Evolutionary conservation across 2,329 filamentous ascomycete genomes (phyloP).

Genomic region (Aspergillus sergii): DNA sequence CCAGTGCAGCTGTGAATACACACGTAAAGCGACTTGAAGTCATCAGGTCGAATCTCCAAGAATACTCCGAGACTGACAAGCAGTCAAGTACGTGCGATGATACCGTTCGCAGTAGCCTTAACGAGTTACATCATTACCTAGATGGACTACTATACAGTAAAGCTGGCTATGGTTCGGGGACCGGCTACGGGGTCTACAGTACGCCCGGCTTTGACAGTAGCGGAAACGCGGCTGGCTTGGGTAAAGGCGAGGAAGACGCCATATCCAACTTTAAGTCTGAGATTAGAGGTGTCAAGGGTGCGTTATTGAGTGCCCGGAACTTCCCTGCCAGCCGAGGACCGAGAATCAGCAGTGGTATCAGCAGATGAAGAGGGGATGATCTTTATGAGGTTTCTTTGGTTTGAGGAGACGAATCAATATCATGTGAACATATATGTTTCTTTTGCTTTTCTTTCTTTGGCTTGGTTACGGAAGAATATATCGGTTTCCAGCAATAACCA

Average conservation of each 20-base stretch:
- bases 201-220: constrained; percentile 30
- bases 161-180: constrained; percentile 30
- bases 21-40: constrained; percentile 53
- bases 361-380: not conserved
- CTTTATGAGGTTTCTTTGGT: not conserved
- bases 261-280: constrained; percentile 61
- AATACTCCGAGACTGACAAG: constrained; percentile 47
- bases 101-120: constrained; percentile 37
- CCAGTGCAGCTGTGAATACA: constrained; percentile 29
- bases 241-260: constrained; percentile 56
- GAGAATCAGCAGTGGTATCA: constrained; percentile 24
- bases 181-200: constrained; percentile 39
- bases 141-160: constrained; percentile 49
- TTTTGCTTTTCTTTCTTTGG: not conserved
- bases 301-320: constrained; percentile 63
- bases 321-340: constrained; percentile 51
- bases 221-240: constrained; percentile 28
- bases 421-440: not conserved
- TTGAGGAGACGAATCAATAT: not conserved
- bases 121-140: constrained; percentile 56
- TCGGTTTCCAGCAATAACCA: constrained; percentile 3
- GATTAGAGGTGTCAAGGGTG: constrained; percentile 65
- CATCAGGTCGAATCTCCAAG: constrained; percentile 55
- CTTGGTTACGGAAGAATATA: not conserved
- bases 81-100: constrained; percentile 34